Evolutionary conservation across 768 basidiomycete genomes (phyloP).

Genomic region (Boletus barrowsii): DNA sequence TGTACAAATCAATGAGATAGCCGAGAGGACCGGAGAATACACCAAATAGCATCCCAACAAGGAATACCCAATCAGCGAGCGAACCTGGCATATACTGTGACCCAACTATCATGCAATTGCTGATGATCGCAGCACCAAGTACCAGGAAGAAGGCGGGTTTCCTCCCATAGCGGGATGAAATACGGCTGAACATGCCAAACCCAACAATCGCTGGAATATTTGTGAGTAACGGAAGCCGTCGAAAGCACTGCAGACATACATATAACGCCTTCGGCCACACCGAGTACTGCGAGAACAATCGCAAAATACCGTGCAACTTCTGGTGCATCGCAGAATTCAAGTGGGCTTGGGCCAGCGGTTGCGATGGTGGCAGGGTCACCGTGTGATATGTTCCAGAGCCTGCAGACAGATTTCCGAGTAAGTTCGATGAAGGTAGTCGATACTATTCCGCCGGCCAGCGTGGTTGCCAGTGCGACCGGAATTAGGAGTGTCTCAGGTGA

Average conservation of each 20-base stretch:
- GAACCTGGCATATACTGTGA: constrained; percentile 16
- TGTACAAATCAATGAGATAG: constrained; percentile 28
- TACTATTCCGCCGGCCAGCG: constrained; percentile 20
- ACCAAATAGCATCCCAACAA: constrained; percentile 17
- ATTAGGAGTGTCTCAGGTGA: constrained; percentile 23
- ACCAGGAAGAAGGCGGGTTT: constrained; percentile 19
- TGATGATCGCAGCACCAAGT: constrained; percentile 6
- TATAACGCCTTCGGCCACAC: constrained; percentile 14
- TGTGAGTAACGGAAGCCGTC: neutral
- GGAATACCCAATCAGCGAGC: constrained; percentile 16
- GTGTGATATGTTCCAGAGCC: constrained; percentile 19
- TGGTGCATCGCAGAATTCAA: constrained; percentile 18
- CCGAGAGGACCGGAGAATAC: constrained; percentile 8
- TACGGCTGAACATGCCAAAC: constrained; percentile 21
- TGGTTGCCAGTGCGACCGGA: constrained; percentile 24
- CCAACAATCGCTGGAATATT: constrained; percentile 18
- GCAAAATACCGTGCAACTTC: constrained; percentile 24
- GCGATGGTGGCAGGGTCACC: constrained; percentile 5
- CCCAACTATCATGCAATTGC: constrained; percentile 12
- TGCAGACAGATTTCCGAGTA: constrained; percentile 26
- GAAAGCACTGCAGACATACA: constrained; percentile 12
- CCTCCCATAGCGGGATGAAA: constrained; percentile 28
- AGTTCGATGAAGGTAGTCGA: constrained; percentile 27
- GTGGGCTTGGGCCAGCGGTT: constrained; percentile 3
- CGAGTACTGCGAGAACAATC: constrained; percentile 14